These are phyloP conservation scores for Sporothrix phasma DNA, from an alignment of 2,329 filamentous ascomycete genomes.

Conservation along the genomic window DNA sequence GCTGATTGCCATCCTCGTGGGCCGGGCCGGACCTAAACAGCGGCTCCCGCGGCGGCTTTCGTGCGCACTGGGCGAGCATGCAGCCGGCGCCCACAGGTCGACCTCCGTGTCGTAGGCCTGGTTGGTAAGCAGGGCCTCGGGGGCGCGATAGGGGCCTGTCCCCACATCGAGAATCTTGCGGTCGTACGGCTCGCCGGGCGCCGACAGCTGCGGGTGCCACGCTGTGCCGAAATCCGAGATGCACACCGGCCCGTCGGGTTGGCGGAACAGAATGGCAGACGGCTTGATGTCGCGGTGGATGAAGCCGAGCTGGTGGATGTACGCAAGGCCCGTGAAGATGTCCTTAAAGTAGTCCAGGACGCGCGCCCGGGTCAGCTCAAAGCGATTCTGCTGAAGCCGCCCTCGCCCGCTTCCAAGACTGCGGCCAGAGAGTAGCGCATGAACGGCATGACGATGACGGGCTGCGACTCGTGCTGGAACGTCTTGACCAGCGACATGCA, in stretches of 20 bases:
- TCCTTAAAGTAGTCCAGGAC: slow-evolving; percentile 46
- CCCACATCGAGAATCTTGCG: slow-evolving; percentile 86
- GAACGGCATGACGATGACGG: slow-evolving; percentile 80
- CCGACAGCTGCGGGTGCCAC: slow-evolving; percentile 57
- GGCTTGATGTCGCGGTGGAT: slow-evolving; percentile 94
- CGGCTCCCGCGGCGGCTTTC: slow-evolving; percentile 38
- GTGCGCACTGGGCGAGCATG: slow-evolving; percentile 70
- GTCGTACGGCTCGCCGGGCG: slow-evolving; percentile 50
- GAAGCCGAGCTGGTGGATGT: slow-evolving; percentile 65
- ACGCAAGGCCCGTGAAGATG: slow-evolving; percentile 58
- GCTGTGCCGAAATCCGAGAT: slow-evolving; percentile 89
- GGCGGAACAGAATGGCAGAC: slow-evolving; percentile 69
- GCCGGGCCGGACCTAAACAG: slow-evolving; percentile 70
- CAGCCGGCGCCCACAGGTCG: slow-evolving; percentile 85
- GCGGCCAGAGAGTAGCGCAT: slow-evolving; percentile 61
- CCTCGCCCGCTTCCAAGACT: slow-evolving; percentile 43
- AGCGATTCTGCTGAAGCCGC: too few species aligned
- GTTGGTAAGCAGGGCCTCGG: slow-evolving; percentile 82
- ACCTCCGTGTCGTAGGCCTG: slow-evolving; percentile 59
- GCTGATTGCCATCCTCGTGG: slow-evolving; percentile 76
- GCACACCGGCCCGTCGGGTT: slow-evolving; percentile 59
- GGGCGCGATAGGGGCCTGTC: slow-evolving; percentile 79
- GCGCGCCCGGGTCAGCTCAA: slow-evolving; percentile 24
- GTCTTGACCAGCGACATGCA: slow-evolving; percentile 60
- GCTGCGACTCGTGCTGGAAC: slow-evolving; percentile 60